A percentile compares a stretch with the other conserved stretches of the same genome.
These are phyloP conservation scores for Tubosaeta sp. DNA, from an alignment of 768 basidiomycete genomes.

Conservation along the genomic window DNA sequence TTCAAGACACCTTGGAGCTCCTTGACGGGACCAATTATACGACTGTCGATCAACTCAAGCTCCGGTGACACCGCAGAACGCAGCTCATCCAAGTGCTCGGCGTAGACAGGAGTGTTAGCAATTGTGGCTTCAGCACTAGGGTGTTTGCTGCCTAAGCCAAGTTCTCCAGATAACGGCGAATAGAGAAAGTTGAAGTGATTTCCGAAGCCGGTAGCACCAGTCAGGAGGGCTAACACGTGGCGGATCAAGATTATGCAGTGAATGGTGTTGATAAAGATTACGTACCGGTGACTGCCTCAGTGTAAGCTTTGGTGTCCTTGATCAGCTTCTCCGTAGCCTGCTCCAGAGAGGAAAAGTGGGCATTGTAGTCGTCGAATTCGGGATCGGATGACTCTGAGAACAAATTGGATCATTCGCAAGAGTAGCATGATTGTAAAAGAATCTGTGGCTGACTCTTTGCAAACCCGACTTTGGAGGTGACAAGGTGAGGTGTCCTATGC, in stretches of 20 bases:
- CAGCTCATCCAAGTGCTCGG: conserved; percentile 77
- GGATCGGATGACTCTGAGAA: conserved; percentile 71
- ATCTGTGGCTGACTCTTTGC: conserved; percentile 69
- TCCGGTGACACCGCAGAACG: conserved; percentile 77
- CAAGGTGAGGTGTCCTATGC: conserved; percentile 81
- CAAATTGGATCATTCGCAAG: conserved; percentile 1
- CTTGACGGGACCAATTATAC: conserved; percentile 81
- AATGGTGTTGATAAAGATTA: not conserved
- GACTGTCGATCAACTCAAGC: conserved; percentile 87
- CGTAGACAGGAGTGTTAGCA: conserved; percentile 68
- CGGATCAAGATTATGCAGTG: conserved; percentile 1
- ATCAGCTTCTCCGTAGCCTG: conserved; percentile 80
- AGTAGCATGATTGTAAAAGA: not conserved
- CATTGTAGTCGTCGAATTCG: conserved; percentile 85
- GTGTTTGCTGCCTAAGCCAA: conserved; percentile 71
- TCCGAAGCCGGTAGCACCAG: conserved; percentile 57
- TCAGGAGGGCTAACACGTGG: conserved; percentile 53
- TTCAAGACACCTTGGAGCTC: conserved; percentile 87
- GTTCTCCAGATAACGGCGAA: conserved; percentile 69
- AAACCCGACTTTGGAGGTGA: conserved; percentile 87
- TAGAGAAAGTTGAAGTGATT: conserved; percentile 61
- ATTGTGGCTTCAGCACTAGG: conserved; percentile 77
- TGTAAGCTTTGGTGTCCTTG: conserved; percentile 88
- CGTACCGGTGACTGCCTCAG: conserved; percentile 72
- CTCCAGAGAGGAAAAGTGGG: conserved; percentile 76